Base-by-base conservation (phyloP, 2,329 filamentous ascomycete species). In the Exophiala mesophila region DNA sequence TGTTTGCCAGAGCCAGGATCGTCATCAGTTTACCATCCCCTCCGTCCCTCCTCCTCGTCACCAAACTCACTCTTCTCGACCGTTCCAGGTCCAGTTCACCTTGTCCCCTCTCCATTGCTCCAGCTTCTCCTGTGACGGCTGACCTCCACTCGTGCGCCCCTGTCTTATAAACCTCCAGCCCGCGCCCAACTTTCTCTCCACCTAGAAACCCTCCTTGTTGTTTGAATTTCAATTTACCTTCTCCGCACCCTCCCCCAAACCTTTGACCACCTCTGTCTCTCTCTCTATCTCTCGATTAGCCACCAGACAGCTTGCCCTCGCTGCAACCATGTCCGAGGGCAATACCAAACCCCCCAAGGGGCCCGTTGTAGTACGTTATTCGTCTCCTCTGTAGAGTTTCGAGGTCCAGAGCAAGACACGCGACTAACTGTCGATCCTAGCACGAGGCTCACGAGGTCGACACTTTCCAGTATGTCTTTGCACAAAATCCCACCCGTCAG, bases 371-470 rank as follows among this genome's bases (percentile, higher is more conserved):
- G 66, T 69, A 62, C 59, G 65, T 47, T 28, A 17, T 36, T 36
- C 29, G 29, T 28, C 33, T 38, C 26, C 18, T 36, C 36, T 29
- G 24, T 20, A 36, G 10, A 10, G 7, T 10, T 15, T 44, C 13
- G 24, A n/a, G n/a, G 29, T 17, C 29, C 6, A n/a, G 7, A 17
- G 29, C 15, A 17, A 34, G 18, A 6, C 23, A 26, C 12, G 6
- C 23, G 23, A 26, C 7, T 26, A 26, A 12, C 6, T 12, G 7
- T 26, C 23, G 23, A 26, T 29, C 28, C n/a, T 38, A 57, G 50
- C 55, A 58, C 23, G 70, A 73, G 57, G 67, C 69, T 47, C 67
- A 72, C 55, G 60, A 69, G 45, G 68, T 71, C 50, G 65, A 69
- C 50, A 70, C 67, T 31, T 69, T 69, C 65, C 71, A 78, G 57